Base-by-base conservation (phyloP, 1,284 basidiomycete species). In the Vanrija sp. region DNA sequence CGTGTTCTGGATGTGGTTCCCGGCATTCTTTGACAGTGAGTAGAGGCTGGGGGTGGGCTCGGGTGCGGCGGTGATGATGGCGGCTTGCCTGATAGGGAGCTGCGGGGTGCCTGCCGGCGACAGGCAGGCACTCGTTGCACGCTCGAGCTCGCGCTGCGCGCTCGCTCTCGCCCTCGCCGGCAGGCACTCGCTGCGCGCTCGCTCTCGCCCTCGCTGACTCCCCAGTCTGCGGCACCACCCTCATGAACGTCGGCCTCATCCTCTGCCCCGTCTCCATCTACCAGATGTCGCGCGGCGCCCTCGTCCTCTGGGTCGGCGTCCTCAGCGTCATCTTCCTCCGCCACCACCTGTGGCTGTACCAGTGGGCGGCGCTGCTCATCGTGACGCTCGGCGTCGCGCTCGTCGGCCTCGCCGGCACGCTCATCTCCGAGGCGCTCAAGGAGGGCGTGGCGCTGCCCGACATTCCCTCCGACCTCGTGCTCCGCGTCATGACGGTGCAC, bases 251-350 rank as follows among this genome's bases (percentile, higher is more conserved):
- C 64, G 94, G 93, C 53, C 82, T 98, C 49, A 83, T 98, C 45
- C 91, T 95, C 74, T 95, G 91, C 2, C 94, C 94, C 22, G 95
- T 98, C 41, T 96, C 92, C 48, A 92, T 98, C 66, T 98, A 90
- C 80, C 95, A 95, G 78, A 98, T 98, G 95, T 91, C 89, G 39
- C 85, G 96, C 60, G 96, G 96, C 41, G 90, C 94, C 14, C 84
- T 98, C 53, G 95, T 98, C 49, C 83, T 99, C 49, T 98, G 96
- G 79, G 96, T 99, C 59, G 96, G 93, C 37, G 74, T 92, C 51
- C 84, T 98, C 62, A 90, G 87, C 50, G 93, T 98, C 67, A 75
- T 94, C 60, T 98, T 98, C 80, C 84, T 99, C 53, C 84, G 83
- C 51, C 84, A 92, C 15, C 67, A 64, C 31, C 64, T 77, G 20